Conservation (phyloP, 1,284 basidiomycete genomes). For the Schizophyllum amplum region DNA sequence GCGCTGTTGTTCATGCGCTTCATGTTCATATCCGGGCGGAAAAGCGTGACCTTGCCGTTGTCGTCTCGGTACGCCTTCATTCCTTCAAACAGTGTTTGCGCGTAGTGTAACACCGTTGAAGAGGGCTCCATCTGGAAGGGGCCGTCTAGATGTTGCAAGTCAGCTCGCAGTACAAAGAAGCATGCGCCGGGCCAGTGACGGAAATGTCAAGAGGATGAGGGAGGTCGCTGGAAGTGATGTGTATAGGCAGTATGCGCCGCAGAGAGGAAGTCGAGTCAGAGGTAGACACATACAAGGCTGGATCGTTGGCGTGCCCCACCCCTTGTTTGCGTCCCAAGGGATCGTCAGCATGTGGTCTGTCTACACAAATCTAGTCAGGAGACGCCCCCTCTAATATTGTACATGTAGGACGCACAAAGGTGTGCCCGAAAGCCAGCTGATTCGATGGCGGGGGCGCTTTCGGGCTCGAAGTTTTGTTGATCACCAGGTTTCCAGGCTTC, state of each 20-base stretch:
- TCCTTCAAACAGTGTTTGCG: conserved; percentile 87
- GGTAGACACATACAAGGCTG: conserved; percentile 57
- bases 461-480: conserved; percentile 42
- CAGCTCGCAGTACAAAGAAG: background rate
- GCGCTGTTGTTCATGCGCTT: conserved; percentile 82
- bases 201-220: background rate
- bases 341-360: conserved; percentile 93
- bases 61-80: conserved; percentile 91
- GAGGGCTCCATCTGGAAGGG: conserved; percentile 77
- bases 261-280: background rate
- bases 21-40: conserved; percentile 99
- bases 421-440: conserved; percentile 58
- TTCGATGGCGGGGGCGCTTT: conserved; percentile 45
- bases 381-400: conserved; percentile 1
- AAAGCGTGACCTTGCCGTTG: conserved; percentile 77
- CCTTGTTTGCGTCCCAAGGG: conserved; percentile 64
- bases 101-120: conserved; percentile 90
- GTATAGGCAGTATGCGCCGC: background rate
- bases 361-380: conserved; percentile 25
- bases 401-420: conserved; percentile 44
- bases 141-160: conserved; percentile 43
- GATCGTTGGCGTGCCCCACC: conserved; percentile 84
- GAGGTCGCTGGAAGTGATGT: background rate
- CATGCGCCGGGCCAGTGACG: background rate
- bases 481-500: conserved; percentile 29